phyloP scores from a whole-genome alignment of 2,329 filamentous ascomycete species.

The Neofusicoccum umdonicola region DNA sequence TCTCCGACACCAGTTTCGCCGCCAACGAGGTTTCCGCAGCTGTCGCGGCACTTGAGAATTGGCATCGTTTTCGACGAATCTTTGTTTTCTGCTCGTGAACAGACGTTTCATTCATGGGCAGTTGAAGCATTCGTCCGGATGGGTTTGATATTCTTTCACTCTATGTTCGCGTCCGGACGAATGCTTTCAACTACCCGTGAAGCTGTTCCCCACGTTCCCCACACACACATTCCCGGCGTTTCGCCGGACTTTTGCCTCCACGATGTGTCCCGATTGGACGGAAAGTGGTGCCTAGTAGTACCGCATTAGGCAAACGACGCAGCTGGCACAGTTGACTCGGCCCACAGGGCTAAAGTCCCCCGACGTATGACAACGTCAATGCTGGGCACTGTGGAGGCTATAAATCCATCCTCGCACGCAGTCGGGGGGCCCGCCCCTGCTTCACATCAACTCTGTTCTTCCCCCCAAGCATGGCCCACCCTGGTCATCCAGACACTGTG shows the following conservation, averaged over 20 bases:
- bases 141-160: too few relatives aligned
- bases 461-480: not conserved
- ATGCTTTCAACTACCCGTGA: too few relatives aligned
- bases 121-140: too few relatives aligned
- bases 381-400: not conserved
- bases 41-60: too few relatives aligned
- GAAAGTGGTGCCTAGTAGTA: not conserved
- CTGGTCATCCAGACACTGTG: not conserved
- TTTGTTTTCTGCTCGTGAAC: too few relatives aligned
- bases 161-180: too few relatives aligned
- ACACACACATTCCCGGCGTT: not conserved
- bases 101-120: too few relatives aligned
- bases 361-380: not conserved
- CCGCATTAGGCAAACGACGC: not conserved
- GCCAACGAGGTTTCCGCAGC: too few relatives aligned
- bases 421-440: not conserved
- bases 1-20: not conserved
- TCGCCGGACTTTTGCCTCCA: not conserved
- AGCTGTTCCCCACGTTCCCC: too few relatives aligned
- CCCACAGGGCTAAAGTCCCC: not conserved
- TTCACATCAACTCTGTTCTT: not conserved
- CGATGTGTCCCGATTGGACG: too few relatives aligned
- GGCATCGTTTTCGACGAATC: too few relatives aligned
- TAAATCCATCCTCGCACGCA: not conserved
- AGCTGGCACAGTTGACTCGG: not conserved